Percentiles rank a stretch among this genome's conserved stretches.
These are phyloP conservation scores for Coemansia sp. DNA, from an alignment of 192 early-diverging fungal genomes.

Conservation along the genomic window DNA sequence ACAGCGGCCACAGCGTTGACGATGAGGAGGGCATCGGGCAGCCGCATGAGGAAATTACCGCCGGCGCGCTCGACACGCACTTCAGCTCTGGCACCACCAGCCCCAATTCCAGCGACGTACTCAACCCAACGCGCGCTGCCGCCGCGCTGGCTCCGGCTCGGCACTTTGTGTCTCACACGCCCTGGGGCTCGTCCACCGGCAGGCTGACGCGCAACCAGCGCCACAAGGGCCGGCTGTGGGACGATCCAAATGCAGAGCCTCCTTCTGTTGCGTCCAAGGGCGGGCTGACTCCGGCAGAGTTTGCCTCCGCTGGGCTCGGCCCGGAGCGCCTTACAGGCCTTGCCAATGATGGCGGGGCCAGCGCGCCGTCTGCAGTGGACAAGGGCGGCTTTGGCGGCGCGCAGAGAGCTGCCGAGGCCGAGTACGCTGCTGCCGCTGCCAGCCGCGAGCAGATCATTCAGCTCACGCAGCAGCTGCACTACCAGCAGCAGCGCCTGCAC, in stretches of 20 bases:
- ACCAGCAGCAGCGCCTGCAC: constrained; percentile 15
- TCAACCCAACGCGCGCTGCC: constrained; percentile 5
- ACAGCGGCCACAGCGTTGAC: constrained; percentile 2
- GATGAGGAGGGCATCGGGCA: not conserved
- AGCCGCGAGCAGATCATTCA: not conserved
- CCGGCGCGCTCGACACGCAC: constrained; percentile 3
- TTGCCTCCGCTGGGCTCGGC: too few relatives aligned
- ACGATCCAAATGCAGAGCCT: constrained; percentile 12
- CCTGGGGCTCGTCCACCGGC: constrained; percentile 41
- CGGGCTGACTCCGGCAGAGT: not conserved
- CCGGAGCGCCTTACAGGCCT: not conserved
- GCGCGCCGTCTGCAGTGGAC: not conserved
- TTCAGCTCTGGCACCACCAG: constrained; percentile 33
- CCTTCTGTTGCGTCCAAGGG: not conserved
- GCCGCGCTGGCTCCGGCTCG: constrained; percentile 34
- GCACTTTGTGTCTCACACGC: constrained; percentile 47
- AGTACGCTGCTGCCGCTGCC: not conserved
- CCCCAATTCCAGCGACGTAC: constrained; percentile 6
- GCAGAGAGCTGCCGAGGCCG: not conserved
- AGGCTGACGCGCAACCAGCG: constrained; percentile 43
- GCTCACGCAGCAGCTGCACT: constrained; percentile 3
- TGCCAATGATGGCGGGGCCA: not conserved
- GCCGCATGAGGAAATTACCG: not conserved
- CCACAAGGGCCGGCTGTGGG: constrained; percentile 39
- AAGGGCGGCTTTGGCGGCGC: too few relatives aligned